Evolutionary conservation across 371 early-diverging fungal species (phyloP).

Genomic region (Actinomortierella ambigua): DNA sequence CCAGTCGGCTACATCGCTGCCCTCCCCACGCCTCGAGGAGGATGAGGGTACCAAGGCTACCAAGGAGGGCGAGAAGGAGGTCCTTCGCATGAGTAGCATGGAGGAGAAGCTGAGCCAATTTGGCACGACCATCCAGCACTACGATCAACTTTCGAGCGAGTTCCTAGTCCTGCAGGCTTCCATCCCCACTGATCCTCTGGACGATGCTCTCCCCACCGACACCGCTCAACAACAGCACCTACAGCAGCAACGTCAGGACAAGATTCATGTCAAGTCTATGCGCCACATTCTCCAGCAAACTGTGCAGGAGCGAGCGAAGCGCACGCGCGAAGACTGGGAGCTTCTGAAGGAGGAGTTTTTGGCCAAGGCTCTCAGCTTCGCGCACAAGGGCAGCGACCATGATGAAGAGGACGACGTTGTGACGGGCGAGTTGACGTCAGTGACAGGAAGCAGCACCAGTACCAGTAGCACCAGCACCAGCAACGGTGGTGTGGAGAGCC

Average conservation of each 20-base stretch:
- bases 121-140: conserved; percentile 26
- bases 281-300: conserved; percentile 41
- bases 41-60: background rate
- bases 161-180: conserved; percentile 34
- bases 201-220: background rate
- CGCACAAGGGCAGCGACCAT: conserved; percentile 9
- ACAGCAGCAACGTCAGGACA: conserved; percentile 1
- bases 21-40: no score
- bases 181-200: conserved; percentile 19
- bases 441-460: conserved; percentile 7
- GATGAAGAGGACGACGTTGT: conserved; percentile 16
- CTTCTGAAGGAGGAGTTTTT: conserved; percentile 43
- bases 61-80: conserved; percentile 13
- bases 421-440: background rate
- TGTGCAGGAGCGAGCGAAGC: conserved; percentile 38
- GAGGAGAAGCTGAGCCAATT: conserved; percentile 32
- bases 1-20: background rate
- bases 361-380: conserved; percentile 21
- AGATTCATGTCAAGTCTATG: conserved; percentile 19
- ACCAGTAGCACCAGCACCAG: no score
- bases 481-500: conserved; percentile 1
- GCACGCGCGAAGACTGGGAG: conserved; percentile 45
- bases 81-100: conserved; percentile 19
- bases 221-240: no score
- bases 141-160: conserved; percentile 34